Base-by-base conservation (phyloP, 495 filamentous ascomycete genomes). In the Arthonia radiata region DNA sequence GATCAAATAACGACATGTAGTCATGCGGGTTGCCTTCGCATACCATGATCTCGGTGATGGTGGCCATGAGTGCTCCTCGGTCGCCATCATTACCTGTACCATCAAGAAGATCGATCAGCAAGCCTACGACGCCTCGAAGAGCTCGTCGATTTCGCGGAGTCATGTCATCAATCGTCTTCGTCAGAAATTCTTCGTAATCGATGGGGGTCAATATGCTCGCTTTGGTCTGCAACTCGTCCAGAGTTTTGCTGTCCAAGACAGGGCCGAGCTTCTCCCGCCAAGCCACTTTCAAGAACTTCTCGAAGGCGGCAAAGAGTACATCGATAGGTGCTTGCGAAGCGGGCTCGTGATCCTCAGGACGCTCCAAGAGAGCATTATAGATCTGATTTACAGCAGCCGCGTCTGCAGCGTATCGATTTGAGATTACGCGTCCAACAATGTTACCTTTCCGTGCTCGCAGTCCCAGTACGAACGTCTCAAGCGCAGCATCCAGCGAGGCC, bases 11-110 rank as follows among this genome's bases (percentile, higher is more conserved):
- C 17, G 80, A 81, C 35, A 97, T 79, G 40, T 81, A 86, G 25
- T 82, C 62, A 31, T 75, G 69, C 5, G 82, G 64, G 35, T 65
- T 67, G 6, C 70, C 71, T 33, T 82, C 68, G 19, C 68, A 59
- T 3, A 81, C 71, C 7, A 97, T 54, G 26, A 92, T 54, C 38
- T 93, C 86, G 1, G 82, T 71, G 50, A 97, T 93, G 9, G 79
- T 78, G 15, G 75, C 69, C 2, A 79, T 93, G 38, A 97, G 48
- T 25, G 77, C 76, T 15, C 86, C 86, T 18, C 83, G 66, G 42
- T 93, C 83, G 25, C 79, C 77, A 39, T 92, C 86, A 43, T 86
- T 91, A 7, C 72, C 74, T 34, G 82, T 90, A n/a, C 77, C 82
- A 33, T 92, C 83, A 8, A 93, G 62, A 10, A 97, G 33, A 38